These are phyloP conservation scores for Scleroderma bovista DNA, from an alignment of 768 basidiomycete genomes.

Conservation along the genomic window DNA sequence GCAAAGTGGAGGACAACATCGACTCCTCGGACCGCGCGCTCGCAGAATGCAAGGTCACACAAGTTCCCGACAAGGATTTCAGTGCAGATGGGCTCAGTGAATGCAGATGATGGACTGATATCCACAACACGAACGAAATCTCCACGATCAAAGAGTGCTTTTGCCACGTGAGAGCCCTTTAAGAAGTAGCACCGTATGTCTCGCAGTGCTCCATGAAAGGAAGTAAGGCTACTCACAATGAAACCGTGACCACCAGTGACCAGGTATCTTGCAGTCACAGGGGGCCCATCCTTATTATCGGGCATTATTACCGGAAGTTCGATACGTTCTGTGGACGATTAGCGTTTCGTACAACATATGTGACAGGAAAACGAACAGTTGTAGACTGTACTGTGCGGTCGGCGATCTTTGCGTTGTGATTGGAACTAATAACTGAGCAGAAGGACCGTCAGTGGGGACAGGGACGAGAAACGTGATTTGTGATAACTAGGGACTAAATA, in stretches of 20 bases:
- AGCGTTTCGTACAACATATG: no score
- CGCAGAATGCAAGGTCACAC: constrained; percentile 37
- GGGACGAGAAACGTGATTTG: no score
- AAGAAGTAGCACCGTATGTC: neutral
- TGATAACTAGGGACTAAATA: no score
- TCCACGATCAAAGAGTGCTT: constrained; percentile 29
- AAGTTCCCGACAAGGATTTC: constrained; percentile 43
- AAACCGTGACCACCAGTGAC: constrained; percentile 51
- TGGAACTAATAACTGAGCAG: no score
- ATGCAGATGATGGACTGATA: constrained; percentile 21
- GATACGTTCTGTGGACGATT: no score
- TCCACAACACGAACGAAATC: constrained; percentile 42
- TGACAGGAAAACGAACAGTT: no score
- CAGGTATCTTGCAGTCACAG: constrained; percentile 18
- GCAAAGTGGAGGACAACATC: constrained; percentile 51
- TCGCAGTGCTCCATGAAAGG: neutral
- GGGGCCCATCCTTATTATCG: no score
- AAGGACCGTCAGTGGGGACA: no score
- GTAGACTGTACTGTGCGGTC: no score
- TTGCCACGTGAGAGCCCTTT: constrained; percentile 50
- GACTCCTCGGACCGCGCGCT: constrained; percentile 34
- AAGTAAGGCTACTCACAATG: constrained; percentile 34
- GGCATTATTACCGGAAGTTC: no score
- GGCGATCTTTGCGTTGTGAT: no score
- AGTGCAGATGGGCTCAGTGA: constrained; percentile 19